phyloP scores from a whole-genome alignment of 1,139 yeast species.

The Pichia sp. region DNA sequence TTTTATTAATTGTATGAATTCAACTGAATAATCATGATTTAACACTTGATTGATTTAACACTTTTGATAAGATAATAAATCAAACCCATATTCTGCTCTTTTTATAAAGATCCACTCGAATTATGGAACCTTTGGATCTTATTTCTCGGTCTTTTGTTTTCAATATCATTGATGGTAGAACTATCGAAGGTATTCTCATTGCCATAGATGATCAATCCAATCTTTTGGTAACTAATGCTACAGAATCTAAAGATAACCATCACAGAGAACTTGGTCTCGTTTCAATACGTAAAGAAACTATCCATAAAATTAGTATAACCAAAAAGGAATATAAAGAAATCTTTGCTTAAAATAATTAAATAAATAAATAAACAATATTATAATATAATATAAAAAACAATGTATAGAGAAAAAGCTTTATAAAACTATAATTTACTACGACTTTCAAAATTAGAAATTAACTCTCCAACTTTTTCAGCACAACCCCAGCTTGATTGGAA shows the following conservation, averaged over 20 bases:
- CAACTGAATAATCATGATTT: too few relatives aligned
- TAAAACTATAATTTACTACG: background rate
- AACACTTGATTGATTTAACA: too few relatives aligned
- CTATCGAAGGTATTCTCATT: constrained; percentile 29
- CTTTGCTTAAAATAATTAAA: background rate
- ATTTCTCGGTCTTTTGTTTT: constrained; percentile 27
- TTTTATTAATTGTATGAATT: too few relatives aligned
- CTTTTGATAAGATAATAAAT: too few relatives aligned
- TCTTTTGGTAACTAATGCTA: constrained; percentile 28
- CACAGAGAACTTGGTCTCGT: constrained; percentile 33
- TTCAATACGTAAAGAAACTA: constrained; percentile 30
- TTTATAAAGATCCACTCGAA: background rate
- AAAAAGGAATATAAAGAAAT: constrained; percentile 1
- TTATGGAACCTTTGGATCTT: constrained; percentile 24
- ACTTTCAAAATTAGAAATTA: constrained; percentile 1
- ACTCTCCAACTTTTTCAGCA: constrained; percentile 12
- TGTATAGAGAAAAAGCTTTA: background rate
- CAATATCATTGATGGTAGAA: constrained; percentile 29
- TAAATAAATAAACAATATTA: background rate
- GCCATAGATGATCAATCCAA: constrained; percentile 37
- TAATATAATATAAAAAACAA: background rate
- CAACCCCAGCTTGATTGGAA: constrained; percentile 34
- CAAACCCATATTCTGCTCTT: too few relatives aligned
- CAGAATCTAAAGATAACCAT: constrained; percentile 10
- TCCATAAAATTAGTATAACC: constrained; percentile 13